Conservation (phyloP, 2,329 filamentous ascomycete genomes). For the Calycina herbarum region DNA sequence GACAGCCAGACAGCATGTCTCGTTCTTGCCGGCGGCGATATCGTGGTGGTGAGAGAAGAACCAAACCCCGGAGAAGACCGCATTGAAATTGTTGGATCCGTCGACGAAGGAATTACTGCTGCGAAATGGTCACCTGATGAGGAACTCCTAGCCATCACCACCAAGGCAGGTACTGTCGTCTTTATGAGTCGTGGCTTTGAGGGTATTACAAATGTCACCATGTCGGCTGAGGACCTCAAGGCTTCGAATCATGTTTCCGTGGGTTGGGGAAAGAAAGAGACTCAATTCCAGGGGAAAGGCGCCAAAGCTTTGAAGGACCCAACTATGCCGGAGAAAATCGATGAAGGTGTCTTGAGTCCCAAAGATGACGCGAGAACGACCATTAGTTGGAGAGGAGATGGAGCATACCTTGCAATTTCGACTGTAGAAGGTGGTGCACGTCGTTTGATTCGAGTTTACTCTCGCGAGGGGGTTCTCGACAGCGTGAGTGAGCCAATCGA, state of each 20-base stretch:
- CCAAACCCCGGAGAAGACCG: constrained; percentile 66
- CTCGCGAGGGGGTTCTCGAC: constrained; percentile 84
- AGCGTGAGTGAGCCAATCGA: constrained; percentile 95
- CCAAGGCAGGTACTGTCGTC: constrained; percentile 74
- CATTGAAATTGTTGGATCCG: constrained; percentile 93
- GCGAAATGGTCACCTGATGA: constrained; percentile 95
- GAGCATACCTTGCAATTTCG: constrained; percentile 86
- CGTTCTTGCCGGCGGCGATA: constrained; percentile 86
- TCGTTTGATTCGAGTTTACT: constrained; percentile 85
- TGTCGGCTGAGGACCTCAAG: constrained; percentile 75
- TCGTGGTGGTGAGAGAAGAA: constrained; percentile 79
- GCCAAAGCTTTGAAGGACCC: constrained; percentile 86
- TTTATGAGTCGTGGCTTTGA: constrained; percentile 95
- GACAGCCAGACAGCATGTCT: constrained; percentile 78
- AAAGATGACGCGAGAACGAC: constrained; percentile 70
- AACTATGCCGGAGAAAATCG: constrained; percentile 89
- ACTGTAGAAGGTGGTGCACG: constrained; percentile 68
- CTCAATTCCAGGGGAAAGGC: constrained; percentile 91
- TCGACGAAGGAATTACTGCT: constrained; percentile 86
- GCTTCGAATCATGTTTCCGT: constrained; percentile 94
- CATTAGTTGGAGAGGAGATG: constrained; percentile 94
- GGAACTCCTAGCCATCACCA: constrained; percentile 82
- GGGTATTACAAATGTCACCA: constrained; percentile 70
- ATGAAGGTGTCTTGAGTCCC: constrained; percentile 74
- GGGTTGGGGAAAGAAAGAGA: constrained; percentile 97